phyloP scores from a whole-genome alignment of 2,329 filamentous ascomycete genomes.

The Aspergillus felis region DNA sequence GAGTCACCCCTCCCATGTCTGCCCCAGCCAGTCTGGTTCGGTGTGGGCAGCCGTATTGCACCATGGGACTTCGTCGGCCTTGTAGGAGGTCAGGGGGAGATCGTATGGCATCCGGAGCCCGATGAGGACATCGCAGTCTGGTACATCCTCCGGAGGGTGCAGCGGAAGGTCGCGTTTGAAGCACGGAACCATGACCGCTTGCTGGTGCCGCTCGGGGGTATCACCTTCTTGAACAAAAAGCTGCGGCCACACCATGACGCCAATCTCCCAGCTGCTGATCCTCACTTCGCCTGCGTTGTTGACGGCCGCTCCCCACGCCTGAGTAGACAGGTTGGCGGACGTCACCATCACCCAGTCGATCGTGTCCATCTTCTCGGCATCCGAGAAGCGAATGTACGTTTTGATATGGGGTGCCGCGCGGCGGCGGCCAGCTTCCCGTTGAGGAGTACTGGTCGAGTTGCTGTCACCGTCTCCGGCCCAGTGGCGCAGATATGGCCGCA shows the following conservation, averaged over 20 bases:
- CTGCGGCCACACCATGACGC: constrained; percentile 76
- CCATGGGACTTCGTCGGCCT: constrained; percentile 66
- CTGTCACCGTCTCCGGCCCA: constrained; percentile 63
- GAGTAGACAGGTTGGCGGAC: constrained; percentile 86
- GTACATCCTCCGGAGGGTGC: constrained; percentile 4
- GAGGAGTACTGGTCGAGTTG: background rate
- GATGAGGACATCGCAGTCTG: constrained; percentile 44
- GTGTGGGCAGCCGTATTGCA: constrained; percentile 59
- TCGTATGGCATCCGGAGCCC: constrained; percentile 80
- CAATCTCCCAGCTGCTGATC: constrained; percentile 78
- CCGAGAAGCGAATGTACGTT: constrained; percentile 69
- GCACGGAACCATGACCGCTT: constrained; percentile 58
- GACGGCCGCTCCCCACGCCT: constrained; percentile 74
- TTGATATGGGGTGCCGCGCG: constrained; percentile 84
- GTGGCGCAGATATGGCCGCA: constrained; percentile 67
- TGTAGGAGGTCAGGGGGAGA: constrained; percentile 67
- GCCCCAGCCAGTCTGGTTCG: constrained; percentile 56
- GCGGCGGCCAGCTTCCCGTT: constrained; percentile 55
- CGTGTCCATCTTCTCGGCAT: constrained; percentile 30
- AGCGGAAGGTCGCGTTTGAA: constrained; percentile 58
- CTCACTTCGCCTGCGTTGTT: constrained; percentile 59
- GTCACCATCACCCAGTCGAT: constrained; percentile 85
- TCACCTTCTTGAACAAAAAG: constrained; percentile 35
- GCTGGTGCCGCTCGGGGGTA: constrained; percentile 25
- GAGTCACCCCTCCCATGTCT: constrained; percentile 31